Conservation (phyloP, 2,329 filamentous ascomycete species). For the Podosphaera xanthii region DNA sequence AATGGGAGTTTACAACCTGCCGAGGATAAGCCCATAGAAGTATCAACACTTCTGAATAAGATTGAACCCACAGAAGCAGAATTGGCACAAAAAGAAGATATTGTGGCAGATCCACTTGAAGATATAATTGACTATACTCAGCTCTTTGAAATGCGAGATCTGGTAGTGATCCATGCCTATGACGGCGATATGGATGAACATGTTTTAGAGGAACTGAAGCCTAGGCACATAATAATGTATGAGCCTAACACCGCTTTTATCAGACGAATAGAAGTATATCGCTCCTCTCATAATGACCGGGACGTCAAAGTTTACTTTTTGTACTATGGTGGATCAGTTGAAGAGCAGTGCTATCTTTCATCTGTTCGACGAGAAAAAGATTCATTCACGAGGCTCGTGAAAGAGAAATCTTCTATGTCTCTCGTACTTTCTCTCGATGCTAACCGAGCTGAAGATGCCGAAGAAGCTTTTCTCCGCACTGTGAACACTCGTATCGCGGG, state of each 20-base stretch:
- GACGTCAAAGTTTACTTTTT: constrained; percentile 89
- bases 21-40: constrained; percentile 64
- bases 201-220: constrained; percentile 81
- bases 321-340: constrained; percentile 85
- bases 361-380: constrained; percentile 89
- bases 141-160: constrained; percentile 73
- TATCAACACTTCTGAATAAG: constrained; percentile 61
- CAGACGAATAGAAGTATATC: constrained; percentile 80
- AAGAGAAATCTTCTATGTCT: constrained; percentile 83
- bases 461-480: constrained; percentile 81
- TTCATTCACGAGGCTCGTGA: constrained; percentile 82
- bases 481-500: constrained; percentile 94
- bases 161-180: constrained; percentile 79
- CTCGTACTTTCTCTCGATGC: constrained; percentile 57
- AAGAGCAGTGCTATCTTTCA: constrained; percentile 83
- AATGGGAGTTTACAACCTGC: constrained; percentile 55
- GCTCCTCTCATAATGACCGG: constrained; percentile 74
- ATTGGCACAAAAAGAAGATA: constrained; percentile 50
- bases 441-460: constrained; percentile 50
- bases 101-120: constrained; percentile 58
- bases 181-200: constrained; percentile 92
- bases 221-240: constrained; percentile 95
- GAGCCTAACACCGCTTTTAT: constrained; percentile 91
- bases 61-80: constrained; percentile 63
- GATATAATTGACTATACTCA: constrained; percentile 85